Base-by-base conservation (phyloP, 495 filamentous ascomycete genomes). In the Daldinia concentrica region DNA sequence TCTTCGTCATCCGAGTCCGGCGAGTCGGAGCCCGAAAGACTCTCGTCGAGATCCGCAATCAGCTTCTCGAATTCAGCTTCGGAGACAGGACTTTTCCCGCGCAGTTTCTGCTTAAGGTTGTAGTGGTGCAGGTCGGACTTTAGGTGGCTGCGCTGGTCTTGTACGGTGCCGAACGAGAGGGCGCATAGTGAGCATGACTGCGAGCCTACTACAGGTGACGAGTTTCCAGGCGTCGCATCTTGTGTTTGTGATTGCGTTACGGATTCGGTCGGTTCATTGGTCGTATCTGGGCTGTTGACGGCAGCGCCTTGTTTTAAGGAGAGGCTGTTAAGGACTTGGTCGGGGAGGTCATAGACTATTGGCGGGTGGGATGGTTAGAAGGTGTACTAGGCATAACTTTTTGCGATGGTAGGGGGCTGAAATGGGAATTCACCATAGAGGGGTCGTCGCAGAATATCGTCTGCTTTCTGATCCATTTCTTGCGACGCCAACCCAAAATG, bases 121-220 rank as follows among this genome's bases (percentile, higher is more conserved):
- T 97, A 98, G 61, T 90, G 86, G 79, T 99, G 95, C 52, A 95
- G 85, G 78, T 99, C 95, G n/a, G 94, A 97, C 60, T 90, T 90
- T 27, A 92, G 88, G 82, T 99, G 95, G 58, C 86, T 85, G 50
- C 92, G 87, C 73, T 99, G 96, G 58, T 97, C 94, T 72, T 90
- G 85, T 27, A 97, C 88, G 27, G 83, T 90, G 27, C 79, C 70
- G 72, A 92, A 95, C 0, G 85, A 81, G 17, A 92, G 83, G 32
- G 85, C 84, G 80, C 95, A 99, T 15, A 98, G 88, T 4, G 90
- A 86, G 75, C 95, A 99, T 24, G 91, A 87, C 43, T 92, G 93
- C 3, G 93, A 86, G 3, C 88, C 88, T 41, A 87, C 84, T 34
- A 87, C 76, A 22, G 74, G 27, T 24, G 75, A 30, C 17, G 68